Percentiles rank a stretch among this genome's conserved stretches.
Evolutionary conservation across 1,284 basidiomycete genomes (phyloP).

Genomic region (Coniferiporia sulphurascens): DNA sequence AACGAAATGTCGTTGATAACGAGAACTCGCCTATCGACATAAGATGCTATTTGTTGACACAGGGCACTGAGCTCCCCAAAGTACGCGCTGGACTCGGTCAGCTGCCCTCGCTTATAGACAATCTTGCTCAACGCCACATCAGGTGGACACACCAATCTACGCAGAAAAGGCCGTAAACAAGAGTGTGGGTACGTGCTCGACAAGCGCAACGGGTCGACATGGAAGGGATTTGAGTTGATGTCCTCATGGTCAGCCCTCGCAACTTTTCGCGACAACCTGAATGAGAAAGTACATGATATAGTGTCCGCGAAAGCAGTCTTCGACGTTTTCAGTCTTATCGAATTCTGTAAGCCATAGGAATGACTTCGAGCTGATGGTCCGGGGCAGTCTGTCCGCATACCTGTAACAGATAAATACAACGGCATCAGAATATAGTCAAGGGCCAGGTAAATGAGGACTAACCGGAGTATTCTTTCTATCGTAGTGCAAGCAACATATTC

Average conservation of each 20-base stretch:
- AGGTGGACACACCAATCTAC: not conserved
- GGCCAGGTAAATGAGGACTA: not conserved
- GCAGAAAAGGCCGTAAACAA: not conserved
- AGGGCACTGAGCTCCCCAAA: too few species aligned
- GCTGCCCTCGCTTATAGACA: not conserved
- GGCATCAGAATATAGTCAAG: not conserved
- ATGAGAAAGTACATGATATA: not conserved
- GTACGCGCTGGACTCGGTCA: not conserved
- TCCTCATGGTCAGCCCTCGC: not conserved
- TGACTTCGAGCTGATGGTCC: not conserved
- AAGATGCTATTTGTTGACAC: not conserved
- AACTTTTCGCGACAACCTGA: not conserved
- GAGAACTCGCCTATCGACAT: not conserved
- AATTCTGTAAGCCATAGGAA: not conserved
- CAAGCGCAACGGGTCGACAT: not conserved
- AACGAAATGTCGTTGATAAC: not conserved
- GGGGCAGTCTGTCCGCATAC: not conserved
- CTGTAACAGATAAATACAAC: not conserved
- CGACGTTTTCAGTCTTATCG: not conserved
- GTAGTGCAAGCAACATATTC: not conserved
- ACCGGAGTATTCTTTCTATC: not conserved
- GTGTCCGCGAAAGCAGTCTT: not conserved
- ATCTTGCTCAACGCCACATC: not conserved
- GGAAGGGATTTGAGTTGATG: not conserved
- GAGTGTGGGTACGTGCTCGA: not conserved